Evolutionary conservation across 257 asterid genomes (phyloP).

Genomic region (Thymus quinquecostatus): DNA sequence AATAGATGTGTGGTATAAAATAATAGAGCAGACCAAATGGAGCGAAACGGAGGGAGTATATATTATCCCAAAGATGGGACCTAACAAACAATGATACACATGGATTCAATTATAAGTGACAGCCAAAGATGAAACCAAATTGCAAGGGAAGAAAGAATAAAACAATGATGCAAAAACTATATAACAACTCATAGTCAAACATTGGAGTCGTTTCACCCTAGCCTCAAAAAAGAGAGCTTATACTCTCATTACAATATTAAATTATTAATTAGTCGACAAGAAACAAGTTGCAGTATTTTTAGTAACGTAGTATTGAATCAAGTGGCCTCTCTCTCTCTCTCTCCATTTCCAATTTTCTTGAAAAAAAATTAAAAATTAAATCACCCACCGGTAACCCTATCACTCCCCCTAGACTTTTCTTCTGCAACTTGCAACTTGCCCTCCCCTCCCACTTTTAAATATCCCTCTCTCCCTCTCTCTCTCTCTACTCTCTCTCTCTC

Average conservation of each 20-base stretch:
- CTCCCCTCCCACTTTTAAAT: conserved; percentile 30
- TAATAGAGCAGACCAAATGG: no score
- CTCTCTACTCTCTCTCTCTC: conserved; percentile 26
- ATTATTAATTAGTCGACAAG: neutral
- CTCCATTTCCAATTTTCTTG: conserved; percentile 8
- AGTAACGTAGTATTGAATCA: conserved; percentile 18
- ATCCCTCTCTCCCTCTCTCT: conserved; percentile 19
- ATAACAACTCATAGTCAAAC: conserved; percentile 23
- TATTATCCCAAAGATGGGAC: no score
- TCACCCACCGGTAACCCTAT: conserved; percentile 38
- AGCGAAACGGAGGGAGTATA: no score
- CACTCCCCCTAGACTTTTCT: conserved; percentile 35
- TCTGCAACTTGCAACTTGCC: conserved; percentile 40
- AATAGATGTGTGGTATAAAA: no score
- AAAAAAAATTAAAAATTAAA: neutral
- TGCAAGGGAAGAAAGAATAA: neutral
- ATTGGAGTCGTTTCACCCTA: conserved; percentile 1
- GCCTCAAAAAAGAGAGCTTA: neutral
- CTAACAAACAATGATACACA: no score
- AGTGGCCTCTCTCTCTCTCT: conserved; percentile 6
- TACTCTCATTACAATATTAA: neutral
- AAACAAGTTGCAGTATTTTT: conserved; percentile 21
- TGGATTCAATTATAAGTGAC: neutral
- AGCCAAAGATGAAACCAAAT: neutral
- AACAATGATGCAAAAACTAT: neutral